Evolutionary conservation across 1,284 basidiomycete species (phyloP).

Genomic region (Microbotryomycetes sp.): DNA sequence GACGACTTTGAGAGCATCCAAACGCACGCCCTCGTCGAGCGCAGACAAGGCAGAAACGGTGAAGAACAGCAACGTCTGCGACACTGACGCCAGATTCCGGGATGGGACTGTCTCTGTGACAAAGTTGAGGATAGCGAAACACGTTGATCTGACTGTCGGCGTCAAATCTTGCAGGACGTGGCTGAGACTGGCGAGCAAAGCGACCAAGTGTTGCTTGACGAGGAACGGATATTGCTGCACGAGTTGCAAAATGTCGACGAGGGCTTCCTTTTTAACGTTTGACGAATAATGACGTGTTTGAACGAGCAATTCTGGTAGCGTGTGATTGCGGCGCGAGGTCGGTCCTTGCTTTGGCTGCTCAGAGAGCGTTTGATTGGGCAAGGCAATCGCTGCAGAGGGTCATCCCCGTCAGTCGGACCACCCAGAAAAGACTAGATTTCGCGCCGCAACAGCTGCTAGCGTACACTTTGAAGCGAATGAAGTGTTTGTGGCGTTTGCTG

Average conservation of each 20-base stretch:
- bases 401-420: conserved; percentile 6
- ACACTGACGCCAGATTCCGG: conserved; percentile 27
- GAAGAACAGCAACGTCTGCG: conserved; percentile 59
- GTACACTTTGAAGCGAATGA: conserved; percentile 54
- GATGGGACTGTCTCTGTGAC: not conserved
- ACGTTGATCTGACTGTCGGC: not conserved
- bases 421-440: not conserved
- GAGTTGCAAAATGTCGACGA: conserved; percentile 21
- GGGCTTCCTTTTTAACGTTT: conserved; percentile 55
- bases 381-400: conserved; percentile 61
- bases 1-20: conserved; percentile 79
- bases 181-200: conserved; percentile 9
- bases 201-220: conserved; percentile 18
- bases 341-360: conserved; percentile 46
- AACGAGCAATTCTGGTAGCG: conserved; percentile 67
- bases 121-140: not conserved
- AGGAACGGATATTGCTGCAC: conserved; percentile 13
- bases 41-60: conserved; percentile 85
- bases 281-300: conserved; percentile 79
- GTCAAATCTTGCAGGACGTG: conserved; percentile 21
- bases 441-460: not conserved
- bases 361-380: conserved; percentile 75
- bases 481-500: conserved; percentile 84
- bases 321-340: conserved; percentile 66
- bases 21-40: conserved; percentile 86